Evolutionary conservation across 2,329 filamentous ascomycete genomes (phyloP), one percentile per base, ranked within the genome.

Genomic region (Aspergillus flavus): DNA sequence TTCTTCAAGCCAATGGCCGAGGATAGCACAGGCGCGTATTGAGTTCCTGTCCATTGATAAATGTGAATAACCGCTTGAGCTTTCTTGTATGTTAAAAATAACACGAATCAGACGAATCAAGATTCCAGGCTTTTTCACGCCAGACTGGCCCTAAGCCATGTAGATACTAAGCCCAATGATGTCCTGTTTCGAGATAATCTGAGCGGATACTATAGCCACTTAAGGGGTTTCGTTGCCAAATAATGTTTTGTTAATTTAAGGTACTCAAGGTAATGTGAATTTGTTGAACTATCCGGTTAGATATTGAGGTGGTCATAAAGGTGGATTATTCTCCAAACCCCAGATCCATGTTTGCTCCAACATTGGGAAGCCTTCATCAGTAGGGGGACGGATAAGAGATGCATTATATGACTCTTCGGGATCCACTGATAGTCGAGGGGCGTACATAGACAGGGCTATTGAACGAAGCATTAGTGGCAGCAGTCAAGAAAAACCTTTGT

Each of bases 341-440:
- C 68, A 71, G 2, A 72, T 69, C 69, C 69, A 72, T 1, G 66
- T 67, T 32, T 69, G 69, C 16, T 72, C 68, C 10, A 63, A 59
- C 12, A 62, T 58, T 6, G 63, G 34, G 36, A 69, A 66, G 2
- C 57, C 62, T 34, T 66, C 63, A 1, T 57, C 46, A 2, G 58
- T 28, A n/a, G 43, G 4, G n/a, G 39, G 52, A 66, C 62, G 32
- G 58, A 57, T 10, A 28, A 50, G 26, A 3, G 28, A 63, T 54
- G 23, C 59, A 28, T 7, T 61, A 12, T 10, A 59, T 61, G 16
- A 41, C 6, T 46, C 28, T 21, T 32, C 34, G 7, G 32, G 1
- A 11, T 55, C 12, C 12, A 32, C 21, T 36, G 19, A 14, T 30
- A 34, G 32, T 32, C 43, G 62, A 19, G 57, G 21, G 28, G 54